Percentiles rank a stretch among this genome's conserved stretches.
Conservation (phyloP, 352 stramenopile species). For the Globisporangium yorkense region DNA sequence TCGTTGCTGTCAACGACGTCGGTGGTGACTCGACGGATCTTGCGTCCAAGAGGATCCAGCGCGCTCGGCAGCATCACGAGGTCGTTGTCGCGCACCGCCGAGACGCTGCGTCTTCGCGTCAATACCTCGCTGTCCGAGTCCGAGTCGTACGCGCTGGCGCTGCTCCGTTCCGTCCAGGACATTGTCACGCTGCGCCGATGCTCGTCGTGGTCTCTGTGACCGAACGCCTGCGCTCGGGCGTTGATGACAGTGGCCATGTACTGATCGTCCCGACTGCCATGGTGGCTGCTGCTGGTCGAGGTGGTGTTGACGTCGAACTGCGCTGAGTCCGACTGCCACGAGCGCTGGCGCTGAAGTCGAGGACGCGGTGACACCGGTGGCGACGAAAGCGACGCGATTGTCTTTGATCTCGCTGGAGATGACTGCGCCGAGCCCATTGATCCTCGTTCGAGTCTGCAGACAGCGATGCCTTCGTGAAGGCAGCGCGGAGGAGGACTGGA, state of each 20-base stretch:
- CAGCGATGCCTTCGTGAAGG: too few species aligned
- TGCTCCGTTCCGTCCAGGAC: conserved; percentile 7
- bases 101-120: background rate
- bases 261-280: background rate
- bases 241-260: conserved; percentile 12
- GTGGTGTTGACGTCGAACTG: background rate
- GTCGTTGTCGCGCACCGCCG: conserved; percentile 10
- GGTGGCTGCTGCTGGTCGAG: background rate
- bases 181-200: background rate
- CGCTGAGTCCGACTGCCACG: background rate
- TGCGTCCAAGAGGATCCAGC: conserved; percentile 41
- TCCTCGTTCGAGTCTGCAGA: too few species aligned
- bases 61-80: conserved; percentile 55
- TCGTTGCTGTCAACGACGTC: conserved; percentile 43
- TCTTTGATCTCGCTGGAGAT: background rate
- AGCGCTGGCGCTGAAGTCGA: background rate
- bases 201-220: conserved; percentile 7
- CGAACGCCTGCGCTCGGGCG: conserved; percentile 6
- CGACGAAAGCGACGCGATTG: background rate
- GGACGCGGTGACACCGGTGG: background rate
- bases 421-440: background rate
- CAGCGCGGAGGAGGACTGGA: too few species aligned
- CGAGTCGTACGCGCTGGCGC: conserved; percentile 20
- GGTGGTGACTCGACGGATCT: conserved; percentile 48
- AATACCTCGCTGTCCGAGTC: conserved; percentile 26